Conservation (phyloP, 192 early-diverging fungal species). For the Mortierella alpina region DNA sequence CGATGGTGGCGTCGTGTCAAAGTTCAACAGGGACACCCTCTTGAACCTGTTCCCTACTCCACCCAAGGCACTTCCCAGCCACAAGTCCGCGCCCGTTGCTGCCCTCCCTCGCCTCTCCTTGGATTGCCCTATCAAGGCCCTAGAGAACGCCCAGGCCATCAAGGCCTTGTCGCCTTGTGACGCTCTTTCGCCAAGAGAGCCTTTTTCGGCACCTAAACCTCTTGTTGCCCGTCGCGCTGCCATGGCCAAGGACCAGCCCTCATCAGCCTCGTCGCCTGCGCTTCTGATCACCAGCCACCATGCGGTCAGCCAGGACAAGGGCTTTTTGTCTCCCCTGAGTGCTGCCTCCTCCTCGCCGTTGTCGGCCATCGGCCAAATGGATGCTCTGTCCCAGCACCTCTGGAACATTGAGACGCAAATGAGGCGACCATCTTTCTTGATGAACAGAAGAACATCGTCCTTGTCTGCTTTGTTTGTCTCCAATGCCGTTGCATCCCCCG, state of each 20-base stretch:
- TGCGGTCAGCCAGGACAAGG: not conserved
- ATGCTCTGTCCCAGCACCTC: conserved; percentile 30
- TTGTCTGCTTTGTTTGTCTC: conserved; percentile 25
- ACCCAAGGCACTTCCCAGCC: conserved; percentile 10
- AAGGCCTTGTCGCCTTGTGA: not conserved
- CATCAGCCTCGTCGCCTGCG: not conserved
- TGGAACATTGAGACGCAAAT: conserved; percentile 39
- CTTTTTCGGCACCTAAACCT: not conserved
- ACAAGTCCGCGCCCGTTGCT: not conserved
- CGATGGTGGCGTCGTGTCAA: conserved; percentile 15
- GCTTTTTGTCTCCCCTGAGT: not conserved
- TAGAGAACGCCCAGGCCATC: not conserved
- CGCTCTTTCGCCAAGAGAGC: not conserved
- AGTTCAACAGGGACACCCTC: conserved; percentile 23
- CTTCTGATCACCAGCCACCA: not conserved
- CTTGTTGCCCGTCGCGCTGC: not conserved
- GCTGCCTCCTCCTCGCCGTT: not conserved
- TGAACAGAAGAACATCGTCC: conserved; percentile 18
- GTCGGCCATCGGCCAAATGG: conserved; percentile 8
- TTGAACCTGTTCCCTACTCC: conserved; percentile 30
- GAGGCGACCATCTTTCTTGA: conserved; percentile 44
- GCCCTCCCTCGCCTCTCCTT: not conserved
- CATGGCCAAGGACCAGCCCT: not conserved
- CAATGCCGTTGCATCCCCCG: not conserved
- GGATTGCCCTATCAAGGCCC: not conserved